A percentile compares a stretch with the other conserved stretches of the same genome.
phyloP scores from a whole-genome alignment of 129 eudicot genomes.

The Logfia minima region DNA sequence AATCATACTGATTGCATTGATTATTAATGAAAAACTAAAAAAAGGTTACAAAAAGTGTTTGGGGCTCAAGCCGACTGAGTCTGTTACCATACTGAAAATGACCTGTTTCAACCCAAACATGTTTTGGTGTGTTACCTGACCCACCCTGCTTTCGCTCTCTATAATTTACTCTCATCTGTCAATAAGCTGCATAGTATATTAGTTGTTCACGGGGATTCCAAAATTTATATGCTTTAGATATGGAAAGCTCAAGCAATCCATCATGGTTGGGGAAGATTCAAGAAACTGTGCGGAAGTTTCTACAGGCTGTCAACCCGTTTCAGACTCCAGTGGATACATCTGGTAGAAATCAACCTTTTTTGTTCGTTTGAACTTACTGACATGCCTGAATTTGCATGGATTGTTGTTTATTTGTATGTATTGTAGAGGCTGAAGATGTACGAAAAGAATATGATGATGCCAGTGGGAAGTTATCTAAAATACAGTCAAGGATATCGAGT shows the following conservation, averaged over 20 bases:
- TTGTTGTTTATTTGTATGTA: conserved; percentile 23
- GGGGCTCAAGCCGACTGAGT: not conserved
- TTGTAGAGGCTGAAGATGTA: conserved; percentile 72
- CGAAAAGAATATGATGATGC: conserved; percentile 90
- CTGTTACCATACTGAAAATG: not conserved
- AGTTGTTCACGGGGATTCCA: conserved; percentile 7
- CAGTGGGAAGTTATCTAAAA: conserved; percentile 73
- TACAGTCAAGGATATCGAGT: conserved; percentile 86
- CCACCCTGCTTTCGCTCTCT: not conserved
- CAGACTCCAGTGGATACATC: conserved; percentile 84
- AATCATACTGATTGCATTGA: not conserved
- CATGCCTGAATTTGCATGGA: conserved; percentile 6
- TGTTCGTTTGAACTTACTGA: conserved; percentile 14
- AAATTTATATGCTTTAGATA: conserved; percentile 44
- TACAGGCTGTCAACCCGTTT: conserved; percentile 70
- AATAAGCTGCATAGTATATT: not conserved
- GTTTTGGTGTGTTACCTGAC: not conserved
- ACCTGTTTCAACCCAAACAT: not conserved
- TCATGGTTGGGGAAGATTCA: conserved; percentile 95
- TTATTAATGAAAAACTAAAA: too few species aligned
- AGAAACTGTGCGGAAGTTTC: conserved; percentile 57
- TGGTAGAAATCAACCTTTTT: conserved; percentile 44
- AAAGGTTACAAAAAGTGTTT: not conserved
- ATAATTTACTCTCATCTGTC: not conserved
- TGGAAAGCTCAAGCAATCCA: conserved; percentile 54